Base-by-base conservation (phyloP, 2,329 filamentous ascomycete genomes). In the Leptoxyphium fumago region DNA sequence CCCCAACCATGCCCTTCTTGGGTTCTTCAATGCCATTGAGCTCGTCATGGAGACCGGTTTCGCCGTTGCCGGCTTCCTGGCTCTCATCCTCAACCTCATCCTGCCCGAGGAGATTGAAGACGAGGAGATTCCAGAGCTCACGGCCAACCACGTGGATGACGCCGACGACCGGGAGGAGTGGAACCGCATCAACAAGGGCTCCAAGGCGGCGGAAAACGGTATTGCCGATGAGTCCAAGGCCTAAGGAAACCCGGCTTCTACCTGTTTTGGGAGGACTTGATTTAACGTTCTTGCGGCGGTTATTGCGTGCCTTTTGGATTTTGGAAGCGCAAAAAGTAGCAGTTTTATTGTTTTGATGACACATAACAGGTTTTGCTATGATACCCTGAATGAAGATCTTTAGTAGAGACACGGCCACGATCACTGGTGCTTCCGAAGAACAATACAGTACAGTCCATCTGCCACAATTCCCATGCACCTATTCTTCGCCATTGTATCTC, bases 81-180 rank as follows among this genome's bases (percentile, higher is more conserved):
- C 77, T 42, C 70, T 91, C 57, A 61, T 84, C 17, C 68, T 94
- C 41, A 94, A 94, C 58, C 61, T 91, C 41, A 52, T 76, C 0
- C 64, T 94, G 13, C 75, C 79, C 0, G 80, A 84, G 55, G 86
- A 94, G 63, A 65, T 81, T n/a, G 84, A 85, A 53, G 81, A 84
- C 38, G 69, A 71, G 28, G 66, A 68, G 42, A 49, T 46, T 5
- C 62, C 63, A 0, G 66, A 68, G 52, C 39, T 67, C n/a, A 64
- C 61, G 17, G 66, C 64, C 1, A 59, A 66, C 44, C 60, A 58
- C 38, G 56, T 51, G 9, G 65, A 68, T 45, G 61, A 61, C 29
- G 48, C 48, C 2, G 55, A 53, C 7, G 65, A 68, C 47, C 46
- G 52, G 21, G 62, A 66, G 46, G 64, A 69, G 52, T 68, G 66